Conservation (phyloP, 495 filamentous ascomycete genomes). For the Peziza echinospora region DNA sequence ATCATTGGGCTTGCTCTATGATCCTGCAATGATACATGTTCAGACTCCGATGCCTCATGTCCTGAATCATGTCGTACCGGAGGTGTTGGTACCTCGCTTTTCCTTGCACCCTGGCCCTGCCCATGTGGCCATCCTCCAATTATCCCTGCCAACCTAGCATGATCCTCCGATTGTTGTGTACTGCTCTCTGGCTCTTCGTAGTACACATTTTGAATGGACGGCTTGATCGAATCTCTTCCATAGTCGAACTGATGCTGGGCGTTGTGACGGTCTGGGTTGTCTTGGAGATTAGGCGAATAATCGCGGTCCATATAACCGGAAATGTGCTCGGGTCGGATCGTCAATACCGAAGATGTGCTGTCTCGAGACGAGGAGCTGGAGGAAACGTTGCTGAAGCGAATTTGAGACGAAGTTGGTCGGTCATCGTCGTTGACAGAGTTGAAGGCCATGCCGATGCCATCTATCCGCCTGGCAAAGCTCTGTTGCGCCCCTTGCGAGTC, state of each 20-base stretch:
- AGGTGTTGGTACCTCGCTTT: not conserved
- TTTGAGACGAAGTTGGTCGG: conserved; percentile 9
- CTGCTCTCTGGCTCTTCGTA: too few relatives aligned
- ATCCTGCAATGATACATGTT: not conserved
- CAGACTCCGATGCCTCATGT: not conserved
- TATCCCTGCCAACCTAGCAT: too few relatives aligned
- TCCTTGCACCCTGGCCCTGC: too few relatives aligned
- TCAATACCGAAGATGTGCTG: not conserved
- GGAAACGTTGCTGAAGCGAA: conserved; percentile 13
- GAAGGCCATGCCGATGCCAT: not conserved
- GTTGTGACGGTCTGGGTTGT: too few relatives aligned
- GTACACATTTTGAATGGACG: too few relatives aligned
- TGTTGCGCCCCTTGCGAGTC: conserved; percentile 25
- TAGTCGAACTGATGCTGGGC: too few relatives aligned
- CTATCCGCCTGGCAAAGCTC: conserved; percentile 15
- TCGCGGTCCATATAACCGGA: too few relatives aligned
- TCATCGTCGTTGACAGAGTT: conserved; percentile 4
- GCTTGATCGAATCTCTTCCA: too few relatives aligned
- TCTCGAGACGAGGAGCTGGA: not conserved
- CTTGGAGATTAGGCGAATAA: too few relatives aligned
- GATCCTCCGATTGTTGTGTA: too few relatives aligned
- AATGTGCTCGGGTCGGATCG: not conserved
- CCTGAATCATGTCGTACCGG: not conserved
- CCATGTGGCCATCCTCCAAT: too few relatives aligned
- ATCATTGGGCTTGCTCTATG: not conserved